Percentiles rank a stretch among this genome's conserved stretches.
Evolutionary conservation across 2,329 filamentous ascomycete species (phyloP).

Genomic region (Aspergillus glaucus): DNA sequence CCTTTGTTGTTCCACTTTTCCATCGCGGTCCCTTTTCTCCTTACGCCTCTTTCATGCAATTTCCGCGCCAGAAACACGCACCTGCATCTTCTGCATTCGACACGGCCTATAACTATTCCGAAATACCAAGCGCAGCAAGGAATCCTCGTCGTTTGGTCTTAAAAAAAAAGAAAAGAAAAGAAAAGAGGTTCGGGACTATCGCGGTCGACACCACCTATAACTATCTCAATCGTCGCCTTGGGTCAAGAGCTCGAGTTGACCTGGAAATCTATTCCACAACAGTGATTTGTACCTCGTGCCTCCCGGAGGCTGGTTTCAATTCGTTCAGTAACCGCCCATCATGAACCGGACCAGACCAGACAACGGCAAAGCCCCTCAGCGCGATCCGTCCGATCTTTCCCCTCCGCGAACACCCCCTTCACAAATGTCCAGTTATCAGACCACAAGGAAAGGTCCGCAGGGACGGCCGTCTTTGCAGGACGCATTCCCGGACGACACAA

Average conservation of each 20-base stretch:
- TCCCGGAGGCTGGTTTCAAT: conserved; percentile 1
- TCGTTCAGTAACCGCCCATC: not conserved
- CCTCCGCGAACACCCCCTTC: conserved; percentile 38
- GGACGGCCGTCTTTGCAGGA: conserved; percentile 33
- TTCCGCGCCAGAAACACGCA: not conserved
- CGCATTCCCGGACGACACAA: conserved; percentile 34
- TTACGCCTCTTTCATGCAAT: not conserved
- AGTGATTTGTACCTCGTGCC: too few species aligned
- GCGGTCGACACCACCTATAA: not conserved
- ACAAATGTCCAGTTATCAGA: conserved; percentile 26
- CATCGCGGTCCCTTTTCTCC: not conserved
- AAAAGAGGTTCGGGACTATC: not conserved
- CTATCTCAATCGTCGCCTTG: too few species aligned
- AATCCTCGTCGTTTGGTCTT: not conserved
- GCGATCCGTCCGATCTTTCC: conserved; percentile 22
- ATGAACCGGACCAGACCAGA: conserved; percentile 11
- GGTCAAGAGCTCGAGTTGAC: too few species aligned
- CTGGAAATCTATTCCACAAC: too few species aligned
- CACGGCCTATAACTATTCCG: not conserved
- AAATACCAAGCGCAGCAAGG: not conserved
- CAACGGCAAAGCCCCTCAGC: conserved; percentile 21
- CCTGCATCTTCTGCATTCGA: not conserved
- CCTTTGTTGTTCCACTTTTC: too few species aligned
- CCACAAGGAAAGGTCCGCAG: conserved; percentile 21
- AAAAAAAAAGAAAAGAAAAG: too few species aligned